These are phyloP conservation scores for Cutaneotrichosporon mucoides DNA, from an alignment of 1,284 basidiomycete genomes.

Conservation along the genomic window DNA sequence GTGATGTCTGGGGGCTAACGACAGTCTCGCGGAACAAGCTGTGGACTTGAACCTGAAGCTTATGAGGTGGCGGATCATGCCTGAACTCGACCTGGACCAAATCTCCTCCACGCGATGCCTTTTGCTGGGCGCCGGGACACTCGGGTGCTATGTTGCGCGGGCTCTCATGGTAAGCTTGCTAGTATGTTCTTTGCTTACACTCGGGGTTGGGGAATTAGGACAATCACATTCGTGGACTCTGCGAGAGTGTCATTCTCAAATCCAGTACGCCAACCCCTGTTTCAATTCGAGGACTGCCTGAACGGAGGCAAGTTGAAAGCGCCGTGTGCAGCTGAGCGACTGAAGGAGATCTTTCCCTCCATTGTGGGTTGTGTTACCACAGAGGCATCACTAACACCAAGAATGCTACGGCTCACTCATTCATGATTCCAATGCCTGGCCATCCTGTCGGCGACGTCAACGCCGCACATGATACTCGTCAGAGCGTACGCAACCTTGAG, in stretches of 20 bases:
- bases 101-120: conserved; percentile 75
- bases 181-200: background rate
- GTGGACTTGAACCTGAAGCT: conserved; percentile 95
- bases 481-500: conserved; percentile 67
- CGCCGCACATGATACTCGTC: conserved; percentile 54
- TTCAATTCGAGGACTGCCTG: conserved; percentile 92
- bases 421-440: conserved; percentile 95
- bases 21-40: conserved; percentile 85
- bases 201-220: conserved; percentile 91
- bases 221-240: conserved; percentile 89
- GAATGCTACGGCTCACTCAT: conserved; percentile 69
- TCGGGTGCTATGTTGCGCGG: conserved; percentile 92
- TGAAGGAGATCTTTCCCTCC: conserved; percentile 88
- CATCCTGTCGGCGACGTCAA: conserved; percentile 69
- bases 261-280: conserved; percentile 92
- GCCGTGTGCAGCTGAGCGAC: conserved; percentile 76
- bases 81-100: conserved; percentile 80
- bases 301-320: conserved; percentile 92
- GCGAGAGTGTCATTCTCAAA: conserved; percentile 91
- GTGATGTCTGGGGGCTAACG: conserved; percentile 6
- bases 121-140: conserved; percentile 87
- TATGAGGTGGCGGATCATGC: conserved; percentile 96
- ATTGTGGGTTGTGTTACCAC: conserved; percentile 59
- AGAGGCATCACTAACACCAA: conserved; percentile 36
- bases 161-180: conserved; percentile 67